Evolutionary conservation across 169 alveolate genomes (phyloP), one percentile per base, ranked within the genome.

Genomic region (Plasmodium malariae): DNA sequence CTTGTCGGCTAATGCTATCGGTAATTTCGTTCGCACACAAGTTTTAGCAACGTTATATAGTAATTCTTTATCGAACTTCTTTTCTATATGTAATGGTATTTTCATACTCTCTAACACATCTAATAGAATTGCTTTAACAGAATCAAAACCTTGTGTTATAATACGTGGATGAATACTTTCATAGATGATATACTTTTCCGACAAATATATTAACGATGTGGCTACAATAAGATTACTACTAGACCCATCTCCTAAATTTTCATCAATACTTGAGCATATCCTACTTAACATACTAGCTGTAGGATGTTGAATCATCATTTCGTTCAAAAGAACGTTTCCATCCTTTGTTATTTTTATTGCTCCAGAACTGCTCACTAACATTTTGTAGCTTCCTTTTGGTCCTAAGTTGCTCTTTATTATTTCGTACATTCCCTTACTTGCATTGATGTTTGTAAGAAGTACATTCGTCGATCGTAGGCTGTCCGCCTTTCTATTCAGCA

Each of bases 201-300:
- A 89, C 80, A 92, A 55, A 40, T 93, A 92, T 86, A 98, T 95
- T 80, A 98, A 93, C 68, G 98, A 99, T 51, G 99, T 98, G 28
- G 98, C 97, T 87, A 98, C 95, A 57, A 98, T 94, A 45, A 98
- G 99, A 88, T 96, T 98, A 36, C 99, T 96, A 43, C 99, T 97
- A 30, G 99, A 98, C 2, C 99, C 99, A 90, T 98, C 99, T 19
- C 99, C 99, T 24, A 98, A 98, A 26, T 97, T 98, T 70, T 98
- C 99, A 93, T 98, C 99, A 95, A 98, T 98, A 32, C 99, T 99
- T 6, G 99, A 97, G 24, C 99, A 98, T 19, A 99, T 99, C 74
- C 99, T 93, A 43, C 99, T 99, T 62, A 98, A 97, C 99, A 98
- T 98, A 80, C 99, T 97, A 11, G 99, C 99, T 4, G 99, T 98